Conservation (phyloP, 345 rosid genomes). For the Erodium maritimum region DNA sequence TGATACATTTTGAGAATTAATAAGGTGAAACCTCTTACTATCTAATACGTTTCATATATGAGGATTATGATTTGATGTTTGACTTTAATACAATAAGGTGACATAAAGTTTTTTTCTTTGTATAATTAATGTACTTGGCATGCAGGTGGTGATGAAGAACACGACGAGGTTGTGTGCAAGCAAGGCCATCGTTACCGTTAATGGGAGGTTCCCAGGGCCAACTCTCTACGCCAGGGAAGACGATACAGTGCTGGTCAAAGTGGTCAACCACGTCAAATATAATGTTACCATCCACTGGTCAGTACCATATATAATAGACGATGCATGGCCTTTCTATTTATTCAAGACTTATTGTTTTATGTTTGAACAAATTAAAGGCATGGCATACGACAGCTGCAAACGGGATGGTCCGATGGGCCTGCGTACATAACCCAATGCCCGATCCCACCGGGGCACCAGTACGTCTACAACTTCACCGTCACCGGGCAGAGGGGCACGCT, state of each 20-base stretch:
- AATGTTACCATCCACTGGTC: slow-evolving; percentile 63
- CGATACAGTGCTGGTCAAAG: slow-evolving; percentile 42
- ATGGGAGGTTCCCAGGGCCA: slow-evolving; percentile 47
- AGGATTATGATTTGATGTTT: too few species aligned
- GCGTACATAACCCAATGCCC: slow-evolving; percentile 79
- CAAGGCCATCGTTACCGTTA: slow-evolving; percentile 30
- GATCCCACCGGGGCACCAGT: slow-evolving; percentile 46
- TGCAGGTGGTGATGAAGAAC: slow-evolving; percentile 37
- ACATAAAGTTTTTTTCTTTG: too few species aligned
- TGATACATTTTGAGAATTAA: too few species aligned
- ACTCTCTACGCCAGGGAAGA: slow-evolving; percentile 42
- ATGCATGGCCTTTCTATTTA: too few species aligned
- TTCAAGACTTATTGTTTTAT: too few species aligned
- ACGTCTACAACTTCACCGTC: slow-evolving; percentile 40
- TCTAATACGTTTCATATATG: too few species aligned
- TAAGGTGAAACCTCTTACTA: too few species aligned
- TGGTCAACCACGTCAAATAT: slow-evolving; percentile 44
- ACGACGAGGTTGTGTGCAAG: slow-evolving; percentile 25
- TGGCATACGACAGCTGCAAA: slow-evolving; percentile 57
- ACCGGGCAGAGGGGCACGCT: slow-evolving; percentile 67
- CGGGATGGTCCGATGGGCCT: slow-evolving; percentile 85
- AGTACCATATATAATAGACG: background rate
- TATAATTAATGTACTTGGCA: too few species aligned
- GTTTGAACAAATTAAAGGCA: too few species aligned
- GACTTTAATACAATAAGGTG: too few species aligned